Conservation (phyloP, 192 early-diverging fungal genomes). For the Podila verticillata region DNA sequence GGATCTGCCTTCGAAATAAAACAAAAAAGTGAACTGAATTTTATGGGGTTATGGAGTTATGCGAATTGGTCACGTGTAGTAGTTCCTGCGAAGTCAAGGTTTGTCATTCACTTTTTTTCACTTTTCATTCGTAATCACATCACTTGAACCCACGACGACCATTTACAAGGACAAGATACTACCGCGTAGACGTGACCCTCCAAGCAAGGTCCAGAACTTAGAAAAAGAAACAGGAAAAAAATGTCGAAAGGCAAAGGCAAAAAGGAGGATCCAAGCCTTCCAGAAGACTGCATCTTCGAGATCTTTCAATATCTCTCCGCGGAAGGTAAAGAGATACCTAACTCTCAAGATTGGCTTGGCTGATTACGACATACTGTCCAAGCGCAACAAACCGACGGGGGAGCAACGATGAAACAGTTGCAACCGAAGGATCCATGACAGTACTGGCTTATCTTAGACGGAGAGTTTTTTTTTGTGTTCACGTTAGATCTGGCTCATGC, state of each 20-base stretch:
- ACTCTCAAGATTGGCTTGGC: too few species aligned
- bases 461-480: not conserved
- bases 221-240: not conserved
- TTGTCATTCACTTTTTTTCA: too few species aligned
- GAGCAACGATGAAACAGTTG: not conserved
- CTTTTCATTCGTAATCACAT: too few species aligned
- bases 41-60: too few species aligned
- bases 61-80: too few species aligned
- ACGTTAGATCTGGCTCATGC: conserved; percentile 26
- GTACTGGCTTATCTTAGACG: not conserved
- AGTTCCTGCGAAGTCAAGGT: too few species aligned
- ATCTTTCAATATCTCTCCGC: conserved; percentile 33
- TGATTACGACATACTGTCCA: too few species aligned
- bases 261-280: conserved; percentile 3
- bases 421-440: not conserved
- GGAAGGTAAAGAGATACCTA: conserved; percentile 12
- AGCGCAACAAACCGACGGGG: too few species aligned
- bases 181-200: not conserved
- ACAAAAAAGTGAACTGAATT: too few species aligned
- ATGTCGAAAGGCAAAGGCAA: conserved; percentile 10
- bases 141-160: too few species aligned
- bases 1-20: too few species aligned
- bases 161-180: too few species aligned
- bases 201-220: not conserved
- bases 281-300: conserved; percentile 45